phyloP scores from a whole-genome alignment of 140 eudicot genomes.

The Stevia rebaudiana region DNA sequence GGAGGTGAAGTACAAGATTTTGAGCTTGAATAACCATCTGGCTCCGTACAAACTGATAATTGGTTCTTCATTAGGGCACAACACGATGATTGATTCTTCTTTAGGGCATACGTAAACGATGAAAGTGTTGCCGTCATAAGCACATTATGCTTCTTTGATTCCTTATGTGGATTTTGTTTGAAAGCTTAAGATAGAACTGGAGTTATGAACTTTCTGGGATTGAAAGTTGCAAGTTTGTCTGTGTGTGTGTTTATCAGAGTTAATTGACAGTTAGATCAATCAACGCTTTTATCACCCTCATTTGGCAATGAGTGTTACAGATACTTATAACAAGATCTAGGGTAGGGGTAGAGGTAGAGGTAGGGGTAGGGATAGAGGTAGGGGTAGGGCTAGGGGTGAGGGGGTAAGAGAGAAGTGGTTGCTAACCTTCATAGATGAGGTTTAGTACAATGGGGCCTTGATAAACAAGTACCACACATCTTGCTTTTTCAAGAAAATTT shows the following conservation, averaged over 20 bases:
- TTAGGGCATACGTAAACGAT: constrained; percentile 26
- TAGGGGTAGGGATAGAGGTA: constrained; percentile 1
- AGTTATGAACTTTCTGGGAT: constrained; percentile 8
- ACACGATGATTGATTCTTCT: too few species aligned
- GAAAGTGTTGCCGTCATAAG: constrained; percentile 26
- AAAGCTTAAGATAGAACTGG: neutral
- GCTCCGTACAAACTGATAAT: constrained; percentile 10
- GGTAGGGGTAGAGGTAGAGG: constrained; percentile 8
- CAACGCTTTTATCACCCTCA: constrained; percentile 19
- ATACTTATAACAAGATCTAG: constrained; percentile 13
- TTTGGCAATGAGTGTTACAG: constrained; percentile 15
- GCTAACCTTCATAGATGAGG: neutral
- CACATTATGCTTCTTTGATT: neutral
- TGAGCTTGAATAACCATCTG: constrained; percentile 8
- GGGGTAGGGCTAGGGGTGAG: neutral
- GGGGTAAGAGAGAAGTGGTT: constrained; percentile 11
- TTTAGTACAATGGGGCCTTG: constrained; percentile 21
- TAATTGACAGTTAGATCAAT: constrained; percentile 13
- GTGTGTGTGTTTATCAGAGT: constrained; percentile 14
- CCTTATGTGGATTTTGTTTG: constrained; percentile 5
- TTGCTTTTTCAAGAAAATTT: too few species aligned
- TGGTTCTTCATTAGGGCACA: constrained; percentile 26
- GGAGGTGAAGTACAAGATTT: too few species aligned
- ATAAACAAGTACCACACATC: too few species aligned
- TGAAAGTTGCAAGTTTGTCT: neutral